These are phyloP conservation scores for Petrea volubilis DNA, from an alignment of 257 asterid genomes.

Conservation along the genomic window DNA sequence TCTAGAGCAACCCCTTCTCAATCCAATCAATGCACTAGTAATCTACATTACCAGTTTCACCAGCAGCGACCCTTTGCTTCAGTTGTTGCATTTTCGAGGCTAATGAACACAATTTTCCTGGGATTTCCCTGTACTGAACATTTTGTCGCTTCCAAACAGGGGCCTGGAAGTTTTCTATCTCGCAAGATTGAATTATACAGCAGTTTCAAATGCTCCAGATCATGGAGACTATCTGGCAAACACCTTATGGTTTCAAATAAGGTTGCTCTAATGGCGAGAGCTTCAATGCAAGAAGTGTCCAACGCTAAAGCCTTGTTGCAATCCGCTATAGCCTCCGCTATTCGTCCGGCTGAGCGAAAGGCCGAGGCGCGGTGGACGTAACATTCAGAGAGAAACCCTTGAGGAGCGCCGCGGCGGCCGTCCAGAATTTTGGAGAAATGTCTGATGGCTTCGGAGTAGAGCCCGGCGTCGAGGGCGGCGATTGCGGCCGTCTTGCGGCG, in stretches of 20 bases:
- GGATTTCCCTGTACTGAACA: constrained; percentile 84
- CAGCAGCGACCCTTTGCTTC: constrained; percentile 80
- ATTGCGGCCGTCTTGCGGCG: constrained; percentile 79
- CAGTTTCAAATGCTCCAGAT: constrained; percentile 87
- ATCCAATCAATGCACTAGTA: constrained; percentile 76
- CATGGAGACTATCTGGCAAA: constrained; percentile 87
- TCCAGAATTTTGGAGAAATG: constrained; percentile 79
- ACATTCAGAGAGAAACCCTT: constrained; percentile 68
- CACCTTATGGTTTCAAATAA: constrained; percentile 76
- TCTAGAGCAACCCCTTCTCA: constrained; percentile 76
- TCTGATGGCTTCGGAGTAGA: constrained; percentile 60
- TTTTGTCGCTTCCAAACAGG: constrained; percentile 81
- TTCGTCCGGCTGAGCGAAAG: constrained; percentile 54
- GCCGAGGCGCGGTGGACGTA: constrained; percentile 69
- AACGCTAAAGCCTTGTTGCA: constrained; percentile 80
- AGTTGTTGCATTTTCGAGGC: constrained; percentile 79
- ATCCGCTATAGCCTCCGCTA: constrained; percentile 75
- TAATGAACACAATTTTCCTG: constrained; percentile 78
- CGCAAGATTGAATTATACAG: constrained; percentile 81
- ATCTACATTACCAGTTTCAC: constrained; percentile 87
- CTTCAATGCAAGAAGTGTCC: constrained; percentile 77
- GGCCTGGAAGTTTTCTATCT: constrained; percentile 78
- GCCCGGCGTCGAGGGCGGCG: constrained; percentile 77
- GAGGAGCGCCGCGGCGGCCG: constrained; percentile 83
- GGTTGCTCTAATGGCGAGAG: constrained; percentile 72